A percentile compares a stretch with the other conserved stretches of the same genome.
Conservation (phyloP, 495 filamentous ascomycete species). For the Ramalina intermedia region DNA sequence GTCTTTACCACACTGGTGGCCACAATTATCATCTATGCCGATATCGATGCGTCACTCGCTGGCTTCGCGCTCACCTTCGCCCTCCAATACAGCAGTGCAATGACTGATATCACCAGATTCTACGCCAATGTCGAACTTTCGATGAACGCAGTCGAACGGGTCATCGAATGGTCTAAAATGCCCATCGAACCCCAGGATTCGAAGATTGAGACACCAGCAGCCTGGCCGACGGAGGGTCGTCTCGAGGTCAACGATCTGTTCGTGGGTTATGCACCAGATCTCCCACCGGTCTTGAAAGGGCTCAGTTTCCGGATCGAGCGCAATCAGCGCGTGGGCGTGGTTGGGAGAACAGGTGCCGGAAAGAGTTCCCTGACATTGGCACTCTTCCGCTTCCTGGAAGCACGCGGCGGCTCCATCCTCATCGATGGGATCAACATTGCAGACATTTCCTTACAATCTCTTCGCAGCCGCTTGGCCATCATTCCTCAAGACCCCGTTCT, state of each 20-base stretch:
- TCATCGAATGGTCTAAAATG: constrained; percentile 66
- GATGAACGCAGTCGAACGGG: constrained; percentile 75
- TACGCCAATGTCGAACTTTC: constrained; percentile 50
- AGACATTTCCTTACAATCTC: constrained; percentile 55
- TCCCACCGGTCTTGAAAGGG: constrained; percentile 62
- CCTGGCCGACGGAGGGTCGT: constrained; percentile 66
- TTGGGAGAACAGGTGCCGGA: constrained; percentile 76
- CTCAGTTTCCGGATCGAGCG: constrained; percentile 54
- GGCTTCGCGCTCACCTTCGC: constrained; percentile 57
- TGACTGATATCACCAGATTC: constrained; percentile 32
- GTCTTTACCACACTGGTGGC: constrained; percentile 54
- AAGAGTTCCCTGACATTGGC: constrained; percentile 76
- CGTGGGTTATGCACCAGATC: constrained; percentile 60
- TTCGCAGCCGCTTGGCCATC: constrained; percentile 63
- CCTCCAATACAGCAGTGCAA: constrained; percentile 35
- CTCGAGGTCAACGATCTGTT: constrained; percentile 61
- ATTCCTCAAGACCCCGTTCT: constrained; percentile 81
- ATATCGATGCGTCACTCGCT: constrained; percentile 59
- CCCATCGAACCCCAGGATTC: constrained; percentile 48
- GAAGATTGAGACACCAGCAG: constrained; percentile 49
- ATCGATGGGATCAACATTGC: constrained; percentile 70
- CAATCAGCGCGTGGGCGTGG: constrained; percentile 67
- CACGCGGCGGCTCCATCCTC: constrained; percentile 49
- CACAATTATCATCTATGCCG: constrained; percentile 43
- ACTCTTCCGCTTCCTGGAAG: constrained; percentile 71